Percentiles rank a stretch among this genome's conserved stretches.
Evolutionary conservation across 108 stramenopile species (phyloP).

Genomic region (Licmophora abbreviata): DNA sequence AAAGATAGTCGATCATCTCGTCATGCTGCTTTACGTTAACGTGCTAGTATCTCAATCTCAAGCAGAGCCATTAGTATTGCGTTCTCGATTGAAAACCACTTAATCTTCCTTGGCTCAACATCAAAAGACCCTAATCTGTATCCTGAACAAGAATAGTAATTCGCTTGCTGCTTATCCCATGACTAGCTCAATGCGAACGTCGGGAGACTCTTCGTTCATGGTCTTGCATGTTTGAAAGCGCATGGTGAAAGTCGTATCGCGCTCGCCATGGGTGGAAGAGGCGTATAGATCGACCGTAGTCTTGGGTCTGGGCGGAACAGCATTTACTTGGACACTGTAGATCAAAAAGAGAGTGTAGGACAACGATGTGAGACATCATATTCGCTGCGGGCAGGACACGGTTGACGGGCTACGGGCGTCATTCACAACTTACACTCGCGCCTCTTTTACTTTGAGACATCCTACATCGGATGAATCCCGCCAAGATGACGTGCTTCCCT

Average conservation of each 20-base stretch:
- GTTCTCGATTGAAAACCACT: no score
- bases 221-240: slow-evolving; percentile 11
- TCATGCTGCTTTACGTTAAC: no score
- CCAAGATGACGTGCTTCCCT: no score
- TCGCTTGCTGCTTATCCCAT: no score
- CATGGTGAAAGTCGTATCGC: slow-evolving; percentile 11
- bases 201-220: slow-evolving; percentile 5
- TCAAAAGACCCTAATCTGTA: no score
- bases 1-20: no score
- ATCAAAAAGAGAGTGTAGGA: neutral
- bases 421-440: slow-evolving; percentile 13
- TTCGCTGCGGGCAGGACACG: neutral
- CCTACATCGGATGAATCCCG: neutral
- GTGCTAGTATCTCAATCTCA: no score
- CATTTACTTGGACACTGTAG: slow-evolving; percentile 18
- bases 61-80: no score
- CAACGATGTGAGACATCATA: neutral
- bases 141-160: neutral
- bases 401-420: neutral
- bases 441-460: slow-evolving; percentile 5
- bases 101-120: no score
- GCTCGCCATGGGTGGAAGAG: slow-evolving; percentile 8
- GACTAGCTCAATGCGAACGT: slow-evolving; percentile 10
- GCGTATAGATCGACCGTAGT: slow-evolving; percentile 12
- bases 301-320: slow-evolving; percentile 3